Base-by-base conservation (phyloP, 768 basidiomycete species). In the Amanita pallidorosea region DNA sequence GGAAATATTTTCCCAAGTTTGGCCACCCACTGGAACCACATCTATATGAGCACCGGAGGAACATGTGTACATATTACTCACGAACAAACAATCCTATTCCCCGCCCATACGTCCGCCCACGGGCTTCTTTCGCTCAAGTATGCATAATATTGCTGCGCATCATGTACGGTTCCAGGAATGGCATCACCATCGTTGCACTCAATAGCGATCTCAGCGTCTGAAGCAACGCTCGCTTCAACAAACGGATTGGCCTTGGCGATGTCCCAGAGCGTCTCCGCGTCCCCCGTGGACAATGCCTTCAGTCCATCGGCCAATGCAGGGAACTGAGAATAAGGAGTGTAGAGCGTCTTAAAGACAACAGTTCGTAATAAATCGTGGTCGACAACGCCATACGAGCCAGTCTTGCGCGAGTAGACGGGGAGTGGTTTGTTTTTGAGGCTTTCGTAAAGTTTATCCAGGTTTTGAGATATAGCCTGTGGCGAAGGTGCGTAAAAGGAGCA, bases 401-500 rank as follows among this genome's bases (percentile, higher is more conserved):
- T 34, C 0, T 63, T 9, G 13, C 15, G 15, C 13, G 23, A 61
- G 31, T 55, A 58, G 29, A 72, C 63, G 0, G 72, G 66, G 1
- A 72, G 42, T 0, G 74, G 73, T 1, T 56, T 58, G 7, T 27
- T 6, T 31, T 49, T 29, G 13, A 40, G 13, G n/a, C 15, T 29
- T 1, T 63, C 60, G 45, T 66, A 68, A 1, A 74, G 53, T 1
- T 47, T 48, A 1, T 67, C 67, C 4, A 73, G 57, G 35, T 72
- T 73, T 9, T 57, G 57, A 2, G 58, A 53, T 18, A 74, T 67
- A 2, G 62, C 60, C 0, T 57, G 56, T 1, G 72, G 56, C 2
- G 64, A 64, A 0, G 68, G 60, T 7, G 70, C 66, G 56, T 66
- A 70, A 58, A 74, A 72, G 4, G 67, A 43, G 53, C 73, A 74